phyloP scores from a whole-genome alignment of 2,329 filamentous ascomycete genomes.

The Corinectria fuckeliana region DNA sequence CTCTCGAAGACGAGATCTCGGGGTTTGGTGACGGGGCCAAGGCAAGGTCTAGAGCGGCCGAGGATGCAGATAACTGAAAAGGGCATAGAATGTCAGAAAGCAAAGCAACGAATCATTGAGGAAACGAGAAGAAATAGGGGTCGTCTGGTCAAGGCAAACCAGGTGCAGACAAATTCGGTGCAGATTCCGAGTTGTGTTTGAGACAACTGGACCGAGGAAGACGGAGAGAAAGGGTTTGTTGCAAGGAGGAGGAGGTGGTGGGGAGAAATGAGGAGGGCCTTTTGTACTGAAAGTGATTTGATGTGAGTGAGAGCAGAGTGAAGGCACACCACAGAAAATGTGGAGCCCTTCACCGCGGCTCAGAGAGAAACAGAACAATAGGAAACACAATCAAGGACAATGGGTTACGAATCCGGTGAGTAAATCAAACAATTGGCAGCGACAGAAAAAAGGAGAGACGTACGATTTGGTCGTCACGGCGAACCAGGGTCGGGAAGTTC shows the following conservation, averaged over 20 bases:
- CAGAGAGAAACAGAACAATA: conserved; percentile 19
- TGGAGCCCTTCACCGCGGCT: conserved; percentile 27
- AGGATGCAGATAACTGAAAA: conserved; percentile 77
- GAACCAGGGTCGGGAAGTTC: conserved; percentile 83
- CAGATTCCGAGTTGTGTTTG: neutral
- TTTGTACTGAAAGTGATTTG: conserved; percentile 6
- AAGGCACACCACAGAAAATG: conserved; percentile 29
- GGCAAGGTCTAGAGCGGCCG: conserved; percentile 81
- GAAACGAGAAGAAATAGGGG: conserved; percentile 13
- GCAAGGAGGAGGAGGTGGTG: conserved; percentile 3
- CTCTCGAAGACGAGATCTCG: conserved; percentile 55
- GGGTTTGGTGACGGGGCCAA: conserved; percentile 70
- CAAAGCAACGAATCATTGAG: conserved; percentile 24
- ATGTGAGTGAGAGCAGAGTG: conserved; percentile 18
- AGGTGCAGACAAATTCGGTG: neutral
- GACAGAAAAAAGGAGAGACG: conserved; percentile 40
- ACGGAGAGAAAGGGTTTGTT: neutral
- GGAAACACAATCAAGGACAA: conserved; percentile 13
- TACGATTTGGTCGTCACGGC: conserved; percentile 66
- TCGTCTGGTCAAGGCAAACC: neutral
- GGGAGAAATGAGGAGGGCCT: conserved; percentile 15
- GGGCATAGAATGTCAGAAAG: conserved; percentile 43
- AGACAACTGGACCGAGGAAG: neutral
- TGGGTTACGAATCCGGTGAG: neutral
- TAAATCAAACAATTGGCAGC: neutral